phyloP scores from a whole-genome alignment of 164 flowering plant genomes.

The Vitis cinerea region DNA sequence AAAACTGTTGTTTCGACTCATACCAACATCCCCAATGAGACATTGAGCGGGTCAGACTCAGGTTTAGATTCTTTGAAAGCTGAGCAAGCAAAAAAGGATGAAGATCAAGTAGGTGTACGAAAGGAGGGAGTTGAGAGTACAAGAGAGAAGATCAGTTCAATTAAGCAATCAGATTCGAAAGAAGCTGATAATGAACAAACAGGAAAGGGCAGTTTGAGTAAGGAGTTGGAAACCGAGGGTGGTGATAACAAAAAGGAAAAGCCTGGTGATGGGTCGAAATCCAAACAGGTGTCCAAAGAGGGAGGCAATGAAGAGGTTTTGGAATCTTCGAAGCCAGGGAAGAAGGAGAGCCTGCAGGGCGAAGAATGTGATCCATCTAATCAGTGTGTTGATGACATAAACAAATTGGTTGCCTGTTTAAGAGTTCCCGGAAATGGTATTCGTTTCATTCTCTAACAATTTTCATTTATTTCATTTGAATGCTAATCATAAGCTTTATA shows the following conservation, averaged over 20 bases:
- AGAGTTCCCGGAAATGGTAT: conserved; percentile 76
- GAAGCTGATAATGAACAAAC: conserved; percentile 12
- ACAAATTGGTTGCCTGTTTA: conserved; percentile 59
- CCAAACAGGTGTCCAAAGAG: conserved; percentile 23
- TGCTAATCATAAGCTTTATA: background rate
- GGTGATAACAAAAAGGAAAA: conserved; percentile 14
- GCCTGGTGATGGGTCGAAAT: conserved; percentile 13
- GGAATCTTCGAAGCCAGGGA: conserved; percentile 7
- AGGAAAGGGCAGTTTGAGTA: conserved; percentile 13
- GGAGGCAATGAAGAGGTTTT: conserved; percentile 7
- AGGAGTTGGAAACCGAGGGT: conserved; percentile 8
- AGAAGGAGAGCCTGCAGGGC: conserved; percentile 32
- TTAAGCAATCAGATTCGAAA: conserved; percentile 12
- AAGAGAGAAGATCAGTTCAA: conserved; percentile 1
- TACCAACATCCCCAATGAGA: conserved; percentile 6
- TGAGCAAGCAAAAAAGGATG: conserved; percentile 13
- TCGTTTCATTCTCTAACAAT: background rate
- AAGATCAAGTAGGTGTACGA: conserved; percentile 4
- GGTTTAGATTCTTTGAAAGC: conserved; percentile 11
- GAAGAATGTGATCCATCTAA: conserved; percentile 66
- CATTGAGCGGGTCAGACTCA: conserved; percentile 3
- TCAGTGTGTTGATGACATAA: conserved; percentile 48
- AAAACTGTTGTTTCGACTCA: background rate
- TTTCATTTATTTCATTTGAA: background rate
- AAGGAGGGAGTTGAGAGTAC: conserved; percentile 8